Evolutionary conservation across 1,284 basidiomycete species (phyloP).

Genomic region (Trichosporon sp.): DNA sequence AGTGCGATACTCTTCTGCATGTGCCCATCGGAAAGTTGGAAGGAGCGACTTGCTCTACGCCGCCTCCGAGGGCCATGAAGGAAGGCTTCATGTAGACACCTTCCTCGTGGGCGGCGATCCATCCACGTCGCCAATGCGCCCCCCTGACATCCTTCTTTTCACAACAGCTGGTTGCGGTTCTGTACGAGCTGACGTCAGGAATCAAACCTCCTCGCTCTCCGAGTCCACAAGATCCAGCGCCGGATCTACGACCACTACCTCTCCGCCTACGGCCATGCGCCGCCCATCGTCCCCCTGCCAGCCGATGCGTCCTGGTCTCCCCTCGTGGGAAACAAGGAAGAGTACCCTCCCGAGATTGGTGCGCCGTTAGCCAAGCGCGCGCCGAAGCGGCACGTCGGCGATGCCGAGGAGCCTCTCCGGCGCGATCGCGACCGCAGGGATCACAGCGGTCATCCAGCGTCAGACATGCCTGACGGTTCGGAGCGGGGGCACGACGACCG

Average conservation of each 20-base stretch:
- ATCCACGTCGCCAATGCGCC: not conserved
- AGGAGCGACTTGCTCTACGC: too few species aligned
- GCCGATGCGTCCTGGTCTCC: constrained; percentile 17
- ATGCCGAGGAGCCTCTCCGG: not conserved
- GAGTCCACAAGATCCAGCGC: constrained; percentile 20
- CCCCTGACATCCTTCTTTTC: not conserved
- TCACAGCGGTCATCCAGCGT: not conserved
- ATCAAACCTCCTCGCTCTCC: constrained; percentile 22
- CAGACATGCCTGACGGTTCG: not conserved
- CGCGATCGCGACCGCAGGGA: not conserved
- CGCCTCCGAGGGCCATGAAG: too few species aligned
- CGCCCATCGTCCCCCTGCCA: constrained; percentile 13
- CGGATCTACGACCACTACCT: constrained; percentile 19
- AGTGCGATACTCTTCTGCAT: too few species aligned
- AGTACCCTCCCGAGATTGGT: constrained; percentile 12
- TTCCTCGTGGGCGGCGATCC: too few species aligned
- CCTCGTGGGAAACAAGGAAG: constrained; percentile 11
- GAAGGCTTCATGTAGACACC: too few species aligned
- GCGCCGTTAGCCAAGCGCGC: not conserved
- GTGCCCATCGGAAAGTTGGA: too few species aligned
- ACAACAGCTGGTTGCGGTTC: not conserved
- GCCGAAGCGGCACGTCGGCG: not conserved
- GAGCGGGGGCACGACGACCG: not conserved
- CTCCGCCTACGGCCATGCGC: constrained; percentile 8
- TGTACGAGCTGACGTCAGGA: constrained; percentile 11